These are phyloP conservation scores for Epichloe glyceriae DNA, from an alignment of 2,329 filamentous ascomycete genomes.

Conservation along the genomic window DNA sequence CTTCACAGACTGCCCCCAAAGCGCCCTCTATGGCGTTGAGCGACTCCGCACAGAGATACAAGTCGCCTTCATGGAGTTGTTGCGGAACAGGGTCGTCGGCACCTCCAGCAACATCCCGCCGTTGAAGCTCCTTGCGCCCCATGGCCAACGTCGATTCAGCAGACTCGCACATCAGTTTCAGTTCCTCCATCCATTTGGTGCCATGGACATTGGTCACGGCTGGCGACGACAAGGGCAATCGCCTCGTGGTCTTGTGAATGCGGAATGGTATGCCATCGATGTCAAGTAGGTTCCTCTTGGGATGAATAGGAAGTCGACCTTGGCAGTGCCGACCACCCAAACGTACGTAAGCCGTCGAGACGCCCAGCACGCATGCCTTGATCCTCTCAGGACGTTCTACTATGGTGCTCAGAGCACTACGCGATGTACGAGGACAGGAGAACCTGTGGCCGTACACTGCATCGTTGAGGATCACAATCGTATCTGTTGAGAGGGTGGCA, in stretches of 20 bases:
- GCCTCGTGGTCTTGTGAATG: conserved; percentile 68
- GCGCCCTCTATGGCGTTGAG: conserved; percentile 80
- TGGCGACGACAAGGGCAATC: conserved; percentile 56
- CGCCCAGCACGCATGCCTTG: conserved; percentile 67
- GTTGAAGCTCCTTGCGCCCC: conserved; percentile 64
- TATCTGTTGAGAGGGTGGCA: conserved; percentile 37
- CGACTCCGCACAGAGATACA: conserved; percentile 83
- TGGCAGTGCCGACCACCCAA: conserved; percentile 69
- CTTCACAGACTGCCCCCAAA: conserved; percentile 85
- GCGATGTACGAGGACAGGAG: conserved; percentile 67
- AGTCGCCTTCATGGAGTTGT: conserved; percentile 72
- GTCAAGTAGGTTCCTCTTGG: conserved; percentile 39
- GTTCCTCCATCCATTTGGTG: conserved; percentile 81
- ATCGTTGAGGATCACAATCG: conserved; percentile 80
- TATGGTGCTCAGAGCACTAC: conserved; percentile 60
- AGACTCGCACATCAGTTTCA: conserved; percentile 70
- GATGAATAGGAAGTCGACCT: conserved; percentile 54
- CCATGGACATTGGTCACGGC: conserved; percentile 88
- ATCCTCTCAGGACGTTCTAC: conserved; percentile 90
- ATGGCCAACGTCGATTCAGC: conserved; percentile 67
- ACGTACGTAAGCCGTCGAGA: conserved; percentile 82
- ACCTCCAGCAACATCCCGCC: conserved; percentile 48
- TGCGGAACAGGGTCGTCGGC: conserved; percentile 31
- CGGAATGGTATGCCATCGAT: conserved; percentile 60
- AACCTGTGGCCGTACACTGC: conserved; percentile 90